Conservation (phyloP, 306 rosid genomes). For the Sechiopsis laciniata region DNA sequence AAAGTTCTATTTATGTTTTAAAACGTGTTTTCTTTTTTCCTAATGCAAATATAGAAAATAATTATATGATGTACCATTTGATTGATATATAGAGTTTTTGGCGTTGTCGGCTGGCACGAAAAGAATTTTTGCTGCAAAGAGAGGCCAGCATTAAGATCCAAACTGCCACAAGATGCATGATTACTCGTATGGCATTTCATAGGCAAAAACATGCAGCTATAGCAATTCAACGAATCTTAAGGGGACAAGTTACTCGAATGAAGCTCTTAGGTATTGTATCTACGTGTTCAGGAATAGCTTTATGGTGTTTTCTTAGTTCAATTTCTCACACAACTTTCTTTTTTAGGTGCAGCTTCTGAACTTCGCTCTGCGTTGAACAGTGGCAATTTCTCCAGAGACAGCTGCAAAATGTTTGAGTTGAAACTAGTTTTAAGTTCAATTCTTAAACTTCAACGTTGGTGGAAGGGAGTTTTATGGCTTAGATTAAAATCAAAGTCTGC, state of each 20-base stretch:
- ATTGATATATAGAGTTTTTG: slow-evolving; percentile 51
- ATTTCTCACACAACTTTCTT: slow-evolving; percentile 23
- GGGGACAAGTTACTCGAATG: slow-evolving; percentile 58
- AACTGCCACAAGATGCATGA: slow-evolving; percentile 42
- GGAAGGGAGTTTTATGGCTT: slow-evolving; percentile 47
- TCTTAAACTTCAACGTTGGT: slow-evolving; percentile 77
- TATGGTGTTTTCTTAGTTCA: neutral
- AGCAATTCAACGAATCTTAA: slow-evolving; percentile 58
- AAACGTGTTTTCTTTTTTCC: slow-evolving; percentile 10
- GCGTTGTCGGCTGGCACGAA: slow-evolving; percentile 60
- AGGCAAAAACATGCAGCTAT: slow-evolving; percentile 45
- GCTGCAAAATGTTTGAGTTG: slow-evolving; percentile 35
- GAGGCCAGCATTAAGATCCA: slow-evolving; percentile 55
- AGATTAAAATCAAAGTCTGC: slow-evolving; percentile 46
- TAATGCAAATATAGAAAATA: neutral
- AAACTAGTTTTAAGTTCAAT: slow-evolving; percentile 41
- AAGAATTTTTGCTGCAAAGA: slow-evolving; percentile 41
- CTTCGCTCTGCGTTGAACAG: slow-evolving; percentile 22
- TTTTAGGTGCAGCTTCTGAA: slow-evolving; percentile 38
- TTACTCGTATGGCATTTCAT: slow-evolving; percentile 37
- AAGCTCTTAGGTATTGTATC: slow-evolving; percentile 52
- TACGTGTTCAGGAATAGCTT: neutral
- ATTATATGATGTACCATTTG: neutral
- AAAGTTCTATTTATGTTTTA: slow-evolving; percentile 1
- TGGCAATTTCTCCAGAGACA: slow-evolving; percentile 30